Percentiles rank a stretch among this genome's conserved stretches.
Evolutionary conservation across 2,329 filamentous ascomycete species (phyloP).

Genomic region (Apiospora rasikravindrae): DNA sequence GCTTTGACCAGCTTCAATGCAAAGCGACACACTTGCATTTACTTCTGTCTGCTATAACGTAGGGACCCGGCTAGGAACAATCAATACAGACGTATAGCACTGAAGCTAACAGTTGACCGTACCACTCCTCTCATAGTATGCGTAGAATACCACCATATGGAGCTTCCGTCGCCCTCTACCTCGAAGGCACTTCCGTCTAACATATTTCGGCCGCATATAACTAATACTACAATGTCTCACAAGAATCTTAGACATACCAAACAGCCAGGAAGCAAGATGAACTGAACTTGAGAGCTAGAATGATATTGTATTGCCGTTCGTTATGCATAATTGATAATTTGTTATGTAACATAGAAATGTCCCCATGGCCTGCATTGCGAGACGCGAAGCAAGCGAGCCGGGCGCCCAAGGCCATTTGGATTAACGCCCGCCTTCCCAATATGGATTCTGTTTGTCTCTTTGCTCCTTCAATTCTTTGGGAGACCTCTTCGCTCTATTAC

Average conservation of each 20-base stretch:
- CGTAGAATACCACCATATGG: no score
- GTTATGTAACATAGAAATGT: constrained; percentile 7
- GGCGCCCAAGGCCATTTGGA: background rate
- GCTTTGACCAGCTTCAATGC: no score
- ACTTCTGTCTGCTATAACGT: no score
- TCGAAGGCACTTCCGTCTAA: no score
- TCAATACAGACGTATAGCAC: no score
- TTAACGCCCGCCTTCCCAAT: background rate
- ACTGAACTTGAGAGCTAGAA: background rate
- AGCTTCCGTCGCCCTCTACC: no score
- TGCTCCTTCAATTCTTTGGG: background rate
- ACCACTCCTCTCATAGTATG: no score
- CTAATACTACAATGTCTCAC: background rate
- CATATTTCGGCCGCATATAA: background rate
- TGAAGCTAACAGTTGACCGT: no score
- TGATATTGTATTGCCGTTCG: constrained; percentile 11
- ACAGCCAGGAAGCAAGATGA: background rate
- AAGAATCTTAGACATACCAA: background rate
- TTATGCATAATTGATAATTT: background rate
- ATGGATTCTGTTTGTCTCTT: background rate
- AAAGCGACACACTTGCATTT: no score
- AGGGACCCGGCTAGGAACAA: no score
- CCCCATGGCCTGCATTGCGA: background rate
- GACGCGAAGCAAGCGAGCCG: background rate
- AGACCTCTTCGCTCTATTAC: constrained; percentile 2